These are phyloP conservation scores for Heliocybe sulcata DNA, from an alignment of 1,284 basidiomycete species.

Conservation along the genomic window DNA sequence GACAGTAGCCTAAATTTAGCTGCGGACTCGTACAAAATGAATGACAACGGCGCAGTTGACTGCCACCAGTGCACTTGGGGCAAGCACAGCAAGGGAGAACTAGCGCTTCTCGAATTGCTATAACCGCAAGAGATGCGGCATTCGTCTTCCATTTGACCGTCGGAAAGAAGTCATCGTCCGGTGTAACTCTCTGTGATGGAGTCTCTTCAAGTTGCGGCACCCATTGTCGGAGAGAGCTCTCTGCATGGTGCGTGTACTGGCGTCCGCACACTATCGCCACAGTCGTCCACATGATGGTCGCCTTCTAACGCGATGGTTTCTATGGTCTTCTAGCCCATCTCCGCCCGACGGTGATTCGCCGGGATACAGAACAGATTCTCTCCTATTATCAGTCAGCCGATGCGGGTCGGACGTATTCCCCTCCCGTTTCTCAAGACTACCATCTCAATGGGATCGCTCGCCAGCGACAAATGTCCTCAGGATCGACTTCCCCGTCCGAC, in stretches of 20 bases:
- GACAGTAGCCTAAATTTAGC: not conserved
- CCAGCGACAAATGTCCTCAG: slow-evolving; percentile 2
- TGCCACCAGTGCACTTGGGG: too few relatives aligned
- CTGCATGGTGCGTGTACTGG: not conserved
- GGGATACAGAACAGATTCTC: slow-evolving; percentile 25
- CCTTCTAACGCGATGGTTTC: not conserved
- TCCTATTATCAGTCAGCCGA: slow-evolving; percentile 28
- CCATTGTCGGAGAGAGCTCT: not conserved
- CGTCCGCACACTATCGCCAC: not conserved
- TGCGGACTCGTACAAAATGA: too few relatives aligned
- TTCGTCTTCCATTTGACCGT: not conserved
- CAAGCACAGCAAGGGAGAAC: too few relatives aligned
- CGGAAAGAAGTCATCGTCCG: not conserved
- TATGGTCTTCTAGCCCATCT: slow-evolving; percentile 1
- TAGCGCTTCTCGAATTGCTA: too few relatives aligned
- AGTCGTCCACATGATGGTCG: not conserved
- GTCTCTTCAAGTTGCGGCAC: not conserved
- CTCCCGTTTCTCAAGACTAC: slow-evolving; percentile 2
- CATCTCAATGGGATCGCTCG: not conserved
- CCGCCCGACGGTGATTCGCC: slow-evolving; percentile 8
- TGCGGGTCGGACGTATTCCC: slow-evolving; percentile 17
- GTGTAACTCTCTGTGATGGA: not conserved
- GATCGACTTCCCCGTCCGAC: not conserved
- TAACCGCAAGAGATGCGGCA: not conserved
- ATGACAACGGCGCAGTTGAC: too few relatives aligned